Evolutionary conservation across 1,284 basidiomycete species (phyloP).

Genomic region (Lentinula novae-zelandiae): DNA sequence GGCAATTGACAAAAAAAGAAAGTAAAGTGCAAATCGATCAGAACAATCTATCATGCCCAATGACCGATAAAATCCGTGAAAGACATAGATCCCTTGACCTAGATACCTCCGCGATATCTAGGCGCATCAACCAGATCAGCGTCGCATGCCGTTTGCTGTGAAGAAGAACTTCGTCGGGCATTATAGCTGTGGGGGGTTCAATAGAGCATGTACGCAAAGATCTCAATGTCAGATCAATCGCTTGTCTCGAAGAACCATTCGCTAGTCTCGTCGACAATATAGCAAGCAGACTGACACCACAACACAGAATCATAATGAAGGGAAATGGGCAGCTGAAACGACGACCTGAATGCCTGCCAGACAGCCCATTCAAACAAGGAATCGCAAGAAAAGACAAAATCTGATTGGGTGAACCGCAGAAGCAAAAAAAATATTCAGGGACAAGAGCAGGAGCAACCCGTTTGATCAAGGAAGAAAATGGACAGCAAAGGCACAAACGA

Average conservation of each 20-base stretch:
- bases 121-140: background rate
- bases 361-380: background rate
- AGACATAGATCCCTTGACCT: background rate
- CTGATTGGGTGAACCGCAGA: background rate
- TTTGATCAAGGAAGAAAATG: background rate
- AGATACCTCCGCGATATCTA: background rate
- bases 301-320: background rate
- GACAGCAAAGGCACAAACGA: background rate
- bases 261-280: slow-evolving; percentile 2
- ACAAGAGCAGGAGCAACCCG: background rate
- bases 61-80: slow-evolving; percentile 4
- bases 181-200: background rate
- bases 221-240: background rate
- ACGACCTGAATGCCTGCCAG: background rate
- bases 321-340: background rate
- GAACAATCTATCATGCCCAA: background rate
- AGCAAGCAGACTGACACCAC: background rate
- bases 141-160: background rate
- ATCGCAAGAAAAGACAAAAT: background rate
- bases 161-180: background rate
- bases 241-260: slow-evolving; percentile 1
- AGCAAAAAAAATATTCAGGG: background rate
- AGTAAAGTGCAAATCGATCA: background rate
- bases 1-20: background rate
- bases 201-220: background rate